Conservation (phyloP, 192 early-diverging fungal species). For the Pilaira anomala region DNA sequence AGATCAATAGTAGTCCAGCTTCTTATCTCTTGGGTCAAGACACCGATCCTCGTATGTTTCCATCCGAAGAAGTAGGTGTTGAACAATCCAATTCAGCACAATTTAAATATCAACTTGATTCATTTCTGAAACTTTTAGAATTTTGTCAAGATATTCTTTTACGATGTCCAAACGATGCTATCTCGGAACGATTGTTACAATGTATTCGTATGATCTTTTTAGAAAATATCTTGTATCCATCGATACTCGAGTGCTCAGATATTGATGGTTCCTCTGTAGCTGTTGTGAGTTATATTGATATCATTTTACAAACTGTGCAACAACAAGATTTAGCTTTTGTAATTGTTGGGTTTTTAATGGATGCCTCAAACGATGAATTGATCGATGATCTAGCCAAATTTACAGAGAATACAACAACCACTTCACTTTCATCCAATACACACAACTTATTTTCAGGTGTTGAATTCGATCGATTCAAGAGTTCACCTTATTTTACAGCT, state of each 20-base stretch:
- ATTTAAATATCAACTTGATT: constrained; percentile 66
- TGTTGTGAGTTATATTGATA: constrained; percentile 83
- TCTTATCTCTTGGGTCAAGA: constrained; percentile 40
- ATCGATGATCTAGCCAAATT: no score
- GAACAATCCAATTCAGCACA: constrained; percentile 51
- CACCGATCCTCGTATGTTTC: constrained; percentile 1
- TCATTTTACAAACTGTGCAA: constrained; percentile 74
- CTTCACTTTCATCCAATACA: not conserved
- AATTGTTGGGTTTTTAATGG: constrained; percentile 77
- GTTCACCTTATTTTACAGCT: constrained; percentile 14
- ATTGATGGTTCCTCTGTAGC: constrained; percentile 89
- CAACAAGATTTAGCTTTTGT: constrained; percentile 71
- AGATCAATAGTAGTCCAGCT: constrained; percentile 23
- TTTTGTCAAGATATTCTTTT: constrained; percentile 74
- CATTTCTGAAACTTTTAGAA: constrained; percentile 63
- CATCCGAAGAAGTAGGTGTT: constrained; percentile 16
- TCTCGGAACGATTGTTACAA: constrained; percentile 54
- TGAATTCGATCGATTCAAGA: constrained; percentile 2
- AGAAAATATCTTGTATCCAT: constrained; percentile 83
- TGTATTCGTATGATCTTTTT: constrained; percentile 78
- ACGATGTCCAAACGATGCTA: constrained; percentile 64
- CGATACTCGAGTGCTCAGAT: constrained; percentile 83
- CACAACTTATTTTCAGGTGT: constrained; percentile 9
- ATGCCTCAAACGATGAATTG: constrained; percentile 8
- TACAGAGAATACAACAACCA: not conserved